Percentiles rank a stretch among this genome's conserved stretches.
Conservation (phyloP, 805 yeast genomes). For the Metschnikowia lunata region DNA sequence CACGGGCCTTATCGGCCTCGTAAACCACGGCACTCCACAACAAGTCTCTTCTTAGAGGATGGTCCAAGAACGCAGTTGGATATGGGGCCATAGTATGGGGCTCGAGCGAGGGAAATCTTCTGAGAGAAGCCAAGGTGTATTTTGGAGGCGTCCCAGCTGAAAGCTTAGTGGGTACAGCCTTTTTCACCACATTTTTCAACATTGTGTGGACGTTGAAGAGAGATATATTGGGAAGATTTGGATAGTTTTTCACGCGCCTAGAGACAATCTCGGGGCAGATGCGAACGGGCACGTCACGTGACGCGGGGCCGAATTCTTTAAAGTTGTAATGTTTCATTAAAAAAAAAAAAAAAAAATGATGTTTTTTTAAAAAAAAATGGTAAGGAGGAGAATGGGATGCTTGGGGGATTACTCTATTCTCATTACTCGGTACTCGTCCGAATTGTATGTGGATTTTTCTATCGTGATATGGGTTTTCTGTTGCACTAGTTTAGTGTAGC, state of each 20-base stretch:
- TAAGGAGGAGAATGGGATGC: too few relatives aligned
- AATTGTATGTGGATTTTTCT: too few relatives aligned
- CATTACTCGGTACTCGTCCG: too few relatives aligned
- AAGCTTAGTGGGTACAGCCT: constrained; percentile 8
- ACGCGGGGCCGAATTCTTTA: too few relatives aligned
- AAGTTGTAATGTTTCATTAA: too few relatives aligned
- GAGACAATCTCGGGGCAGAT: neutral
- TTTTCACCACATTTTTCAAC: constrained; percentile 5
- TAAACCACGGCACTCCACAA: constrained; percentile 91
- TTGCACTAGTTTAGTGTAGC: too few relatives aligned
- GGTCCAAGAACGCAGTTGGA: constrained; percentile 61
- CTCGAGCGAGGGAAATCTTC: constrained; percentile 87
- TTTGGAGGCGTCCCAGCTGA: constrained; percentile 48
- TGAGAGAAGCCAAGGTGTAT: constrained; percentile 70
- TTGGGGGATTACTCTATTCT: too few relatives aligned
- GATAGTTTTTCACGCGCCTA: neutral
- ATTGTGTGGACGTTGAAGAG: neutral
- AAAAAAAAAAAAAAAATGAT: too few relatives aligned
- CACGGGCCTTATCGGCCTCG: constrained; percentile 87
- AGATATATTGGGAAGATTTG: neutral
- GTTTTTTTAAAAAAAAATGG: too few relatives aligned
- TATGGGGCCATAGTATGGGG: constrained; percentile 77
- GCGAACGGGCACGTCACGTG: constrained; percentile 3
- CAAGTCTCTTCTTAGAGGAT: constrained; percentile 82
- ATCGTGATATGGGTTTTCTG: too few relatives aligned